Evolutionary conservation across 169 alveolate genomes (phyloP).

Genomic region (Babesia divergens): DNA sequence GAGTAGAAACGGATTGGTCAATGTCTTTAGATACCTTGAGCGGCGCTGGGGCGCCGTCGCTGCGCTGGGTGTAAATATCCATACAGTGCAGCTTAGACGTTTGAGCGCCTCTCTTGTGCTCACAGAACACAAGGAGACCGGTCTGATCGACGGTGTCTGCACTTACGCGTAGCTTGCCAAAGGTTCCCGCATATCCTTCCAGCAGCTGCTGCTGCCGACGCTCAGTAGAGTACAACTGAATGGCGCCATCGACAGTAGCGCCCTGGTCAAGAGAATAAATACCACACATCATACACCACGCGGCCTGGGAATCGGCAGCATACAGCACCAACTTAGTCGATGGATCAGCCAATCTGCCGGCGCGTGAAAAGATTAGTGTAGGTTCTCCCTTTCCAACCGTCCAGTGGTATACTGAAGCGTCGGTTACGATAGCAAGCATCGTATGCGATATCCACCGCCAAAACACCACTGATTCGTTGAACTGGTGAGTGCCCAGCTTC

Average conservation of each 20-base stretch:
- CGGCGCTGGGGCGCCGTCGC: slow-evolving; percentile 43
- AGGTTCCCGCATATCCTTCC: slow-evolving; percentile 94
- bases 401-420: slow-evolving; percentile 90
- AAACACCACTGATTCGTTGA: slow-evolving; percentile 87
- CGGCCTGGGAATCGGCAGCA: slow-evolving; percentile 80
- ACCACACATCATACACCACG: slow-evolving; percentile 93
- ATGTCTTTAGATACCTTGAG: slow-evolving; percentile 68
- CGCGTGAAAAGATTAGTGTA: slow-evolving; percentile 84
- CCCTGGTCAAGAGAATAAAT: slow-evolving; percentile 87
- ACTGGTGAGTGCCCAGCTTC: slow-evolving; percentile 88
- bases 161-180: slow-evolving; percentile 74
- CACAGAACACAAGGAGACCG: slow-evolving; percentile 86
- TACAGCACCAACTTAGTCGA: slow-evolving; percentile 90
- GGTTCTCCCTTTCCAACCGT: slow-evolving; percentile 78
- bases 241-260: slow-evolving; percentile 88
- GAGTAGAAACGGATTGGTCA: slow-evolving; percentile 47
- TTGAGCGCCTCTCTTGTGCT: slow-evolving; percentile 86
- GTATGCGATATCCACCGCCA: slow-evolving; percentile 92
- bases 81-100: slow-evolving; percentile 87
- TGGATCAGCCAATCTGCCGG: slow-evolving; percentile 81
- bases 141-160: slow-evolving; percentile 21
- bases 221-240: slow-evolving; percentile 90
- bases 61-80: slow-evolving; percentile 85
- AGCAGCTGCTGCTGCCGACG: slow-evolving; percentile 89
- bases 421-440: slow-evolving; percentile 90